phyloP scores from a whole-genome alignment of 2,329 filamentous ascomycete genomes.

The Dryadomyces quercivorus region DNA sequence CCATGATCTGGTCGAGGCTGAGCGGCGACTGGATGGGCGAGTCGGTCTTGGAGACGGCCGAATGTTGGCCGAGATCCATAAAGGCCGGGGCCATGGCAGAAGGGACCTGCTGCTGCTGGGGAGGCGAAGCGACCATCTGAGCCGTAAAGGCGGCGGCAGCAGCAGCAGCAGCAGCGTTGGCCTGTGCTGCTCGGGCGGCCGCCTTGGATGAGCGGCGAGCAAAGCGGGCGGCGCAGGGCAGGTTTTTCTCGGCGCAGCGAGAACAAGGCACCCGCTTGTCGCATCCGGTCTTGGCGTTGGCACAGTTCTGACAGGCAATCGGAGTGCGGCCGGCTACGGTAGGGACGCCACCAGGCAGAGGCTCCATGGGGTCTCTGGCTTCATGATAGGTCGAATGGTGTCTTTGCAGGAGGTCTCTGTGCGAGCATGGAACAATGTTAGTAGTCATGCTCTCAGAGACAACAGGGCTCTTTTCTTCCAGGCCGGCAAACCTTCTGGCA shows the following conservation, averaged over 20 bases:
- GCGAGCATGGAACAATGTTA: not conserved
- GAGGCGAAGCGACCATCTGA: constrained; percentile 12
- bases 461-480: not conserved
- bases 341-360: constrained; percentile 28
- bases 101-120: constrained; percentile 15
- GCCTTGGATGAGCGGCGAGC: constrained; percentile 38
- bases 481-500: constrained; percentile 28
- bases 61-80: constrained; percentile 24
- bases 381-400: constrained; percentile 41
- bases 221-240: constrained; percentile 35
- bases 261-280: constrained; percentile 37
- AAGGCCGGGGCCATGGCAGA: constrained; percentile 21
- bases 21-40: constrained; percentile 2
- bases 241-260: constrained; percentile 34
- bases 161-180: constrained; percentile 20
- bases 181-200: constrained; percentile 30
- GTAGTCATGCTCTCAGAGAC: not conserved
- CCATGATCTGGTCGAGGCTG: constrained; percentile 6
- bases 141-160: constrained; percentile 18
- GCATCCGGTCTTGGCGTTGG: constrained; percentile 37
- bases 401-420: constrained; percentile 37
- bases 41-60: constrained; percentile 11
- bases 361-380: constrained; percentile 31
- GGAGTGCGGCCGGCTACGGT: constrained; percentile 29
- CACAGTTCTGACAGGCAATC: constrained; percentile 37